These are phyloP conservation scores for Bocquillonia castaneifolia DNA, from an alignment of 441 rosid species.

Conservation along the genomic window DNA sequence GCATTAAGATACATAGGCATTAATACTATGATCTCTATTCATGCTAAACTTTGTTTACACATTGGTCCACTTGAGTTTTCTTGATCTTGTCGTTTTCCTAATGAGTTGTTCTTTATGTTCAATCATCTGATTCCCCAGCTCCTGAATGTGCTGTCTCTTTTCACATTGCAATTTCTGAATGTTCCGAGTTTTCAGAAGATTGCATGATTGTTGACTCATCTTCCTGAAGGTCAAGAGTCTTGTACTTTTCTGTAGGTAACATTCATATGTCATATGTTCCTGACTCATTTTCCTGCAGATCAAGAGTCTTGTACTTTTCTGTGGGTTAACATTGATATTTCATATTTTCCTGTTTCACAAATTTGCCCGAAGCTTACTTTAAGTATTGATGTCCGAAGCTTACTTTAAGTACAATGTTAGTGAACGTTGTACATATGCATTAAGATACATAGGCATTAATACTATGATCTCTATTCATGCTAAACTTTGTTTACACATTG, in stretches of 20 bases:
- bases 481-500: background rate
- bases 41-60: background rate
- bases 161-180: too few species aligned
- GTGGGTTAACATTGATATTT: slow-evolving; percentile 4
- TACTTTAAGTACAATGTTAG: too few species aligned
- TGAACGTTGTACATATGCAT: background rate
- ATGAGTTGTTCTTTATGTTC: background rate
- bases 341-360: background rate
- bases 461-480: background rate
- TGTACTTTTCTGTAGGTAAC: too few species aligned
- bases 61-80: background rate
- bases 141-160: background rate
- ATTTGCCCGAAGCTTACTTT: background rate
- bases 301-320: too few species aligned
- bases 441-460: background rate
- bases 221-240: too few species aligned
- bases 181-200: too few species aligned
- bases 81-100: background rate
- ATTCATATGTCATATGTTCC: too few species aligned
- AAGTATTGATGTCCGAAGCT: too few species aligned
- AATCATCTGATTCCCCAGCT: background rate
- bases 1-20: background rate
- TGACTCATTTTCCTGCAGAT: too few species aligned
- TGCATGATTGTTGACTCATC: too few species aligned
- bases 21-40: background rate